phyloP scores from a whole-genome alignment of 2,329 filamentous ascomycete species.

The Hypoxylon sp. region DNA sequence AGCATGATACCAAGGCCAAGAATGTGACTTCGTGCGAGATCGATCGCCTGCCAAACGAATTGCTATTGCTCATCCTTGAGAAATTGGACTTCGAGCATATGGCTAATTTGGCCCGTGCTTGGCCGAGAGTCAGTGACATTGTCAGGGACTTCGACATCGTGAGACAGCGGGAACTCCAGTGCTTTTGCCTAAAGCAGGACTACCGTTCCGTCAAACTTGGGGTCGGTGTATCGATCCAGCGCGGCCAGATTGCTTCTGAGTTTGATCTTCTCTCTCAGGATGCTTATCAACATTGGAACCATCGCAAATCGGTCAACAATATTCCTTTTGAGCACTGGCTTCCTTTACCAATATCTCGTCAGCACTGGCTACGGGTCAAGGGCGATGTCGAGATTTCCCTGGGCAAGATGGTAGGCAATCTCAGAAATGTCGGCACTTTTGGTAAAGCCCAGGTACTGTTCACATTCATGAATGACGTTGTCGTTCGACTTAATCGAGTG shows the following conservation, averaged over 20 bases:
- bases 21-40: constrained; percentile 40
- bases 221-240: constrained; percentile 54
- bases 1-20: not conserved
- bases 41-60: constrained; percentile 56
- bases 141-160: constrained; percentile 54
- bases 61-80: constrained; percentile 55
- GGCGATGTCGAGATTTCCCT: constrained; percentile 48
- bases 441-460: constrained; percentile 55
- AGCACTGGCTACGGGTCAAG: constrained; percentile 59
- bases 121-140: constrained; percentile 53
- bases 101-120: constrained; percentile 54
- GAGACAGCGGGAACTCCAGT: constrained; percentile 60
- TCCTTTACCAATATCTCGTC: constrained; percentile 59
- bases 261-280: constrained; percentile 62
- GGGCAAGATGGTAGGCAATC: constrained; percentile 43
- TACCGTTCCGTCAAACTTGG: constrained; percentile 57
- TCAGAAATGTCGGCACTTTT: constrained; percentile 43
- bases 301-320: constrained; percentile 59
- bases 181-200: constrained; percentile 60
- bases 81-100: constrained; percentile 55
- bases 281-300: constrained; percentile 53
- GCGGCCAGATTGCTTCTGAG: constrained; percentile 57
- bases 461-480: constrained; percentile 64
- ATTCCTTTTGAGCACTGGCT: constrained; percentile 59
- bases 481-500: constrained; percentile 61